phyloP scores from a whole-genome alignment of 306 rosid genomes.

The Ochetophila trinervis region DNA sequence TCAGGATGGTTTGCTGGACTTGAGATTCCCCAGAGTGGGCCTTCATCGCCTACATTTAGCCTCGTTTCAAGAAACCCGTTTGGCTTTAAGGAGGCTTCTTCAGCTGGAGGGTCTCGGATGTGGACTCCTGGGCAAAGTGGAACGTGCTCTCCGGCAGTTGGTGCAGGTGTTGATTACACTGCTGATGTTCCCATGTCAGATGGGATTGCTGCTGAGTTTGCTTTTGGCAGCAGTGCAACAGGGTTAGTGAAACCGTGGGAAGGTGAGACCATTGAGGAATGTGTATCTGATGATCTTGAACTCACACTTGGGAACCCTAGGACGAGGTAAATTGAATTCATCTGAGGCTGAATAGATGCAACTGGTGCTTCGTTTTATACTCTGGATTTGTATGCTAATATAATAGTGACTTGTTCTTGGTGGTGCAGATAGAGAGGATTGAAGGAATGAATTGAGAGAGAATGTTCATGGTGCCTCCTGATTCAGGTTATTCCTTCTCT shows the following conservation, averaged over 20 bases:
- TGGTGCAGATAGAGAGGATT: slow-evolving; percentile 29
- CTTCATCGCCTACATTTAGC: slow-evolving; percentile 58
- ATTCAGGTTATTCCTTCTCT: slow-evolving; percentile 15
- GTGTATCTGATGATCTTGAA: slow-evolving; percentile 58
- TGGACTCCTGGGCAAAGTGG: slow-evolving; percentile 69
- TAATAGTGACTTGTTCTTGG: slow-evolving; percentile 8
- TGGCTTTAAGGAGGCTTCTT: slow-evolving; percentile 40
- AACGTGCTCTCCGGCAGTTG: slow-evolving; percentile 50
- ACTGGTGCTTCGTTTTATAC: neutral
- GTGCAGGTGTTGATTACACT: slow-evolving; percentile 37
- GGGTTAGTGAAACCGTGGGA: slow-evolving; percentile 67
- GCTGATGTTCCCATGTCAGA: slow-evolving; percentile 58
- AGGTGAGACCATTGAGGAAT: slow-evolving; percentile 69
- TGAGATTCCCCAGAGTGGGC: slow-evolving; percentile 54
- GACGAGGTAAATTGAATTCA: slow-evolving; percentile 31
- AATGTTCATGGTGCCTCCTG: slow-evolving; percentile 2
- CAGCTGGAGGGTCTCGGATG: slow-evolving; percentile 44
- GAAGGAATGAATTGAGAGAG: slow-evolving; percentile 14
- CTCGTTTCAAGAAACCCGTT: slow-evolving; percentile 51
- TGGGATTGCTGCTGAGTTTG: slow-evolving; percentile 56
- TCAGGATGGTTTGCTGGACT: slow-evolving; percentile 50
- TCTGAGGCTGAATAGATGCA: neutral
- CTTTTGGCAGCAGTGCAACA: slow-evolving; percentile 44
- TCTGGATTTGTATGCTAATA: slow-evolving; percentile 5
- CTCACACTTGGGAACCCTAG: slow-evolving; percentile 57